A percentile compares a stretch with the other conserved stretches of the same genome.
These are phyloP conservation scores for Candida hungchunana DNA, from an alignment of 805 yeast genomes.

Conservation along the genomic window DNA sequence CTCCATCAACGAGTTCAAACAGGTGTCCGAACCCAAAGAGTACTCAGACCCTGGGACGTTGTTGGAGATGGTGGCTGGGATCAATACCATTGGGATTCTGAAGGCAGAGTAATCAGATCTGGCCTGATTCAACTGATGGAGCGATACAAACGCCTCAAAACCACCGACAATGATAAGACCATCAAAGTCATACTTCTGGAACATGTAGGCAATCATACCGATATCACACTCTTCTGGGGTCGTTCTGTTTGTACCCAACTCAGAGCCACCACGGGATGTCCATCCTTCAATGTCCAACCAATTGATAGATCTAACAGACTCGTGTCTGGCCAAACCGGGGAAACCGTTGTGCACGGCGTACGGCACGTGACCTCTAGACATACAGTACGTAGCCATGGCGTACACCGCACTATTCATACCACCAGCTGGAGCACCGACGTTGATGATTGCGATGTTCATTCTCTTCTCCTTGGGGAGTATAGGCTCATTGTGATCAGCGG, in stretches of 20 bases:
- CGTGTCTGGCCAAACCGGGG: slow-evolving; percentile 87
- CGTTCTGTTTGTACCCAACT: slow-evolving; percentile 91
- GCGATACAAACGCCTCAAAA: slow-evolving; percentile 89
- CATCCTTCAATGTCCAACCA: slow-evolving; percentile 90
- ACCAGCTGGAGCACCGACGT: slow-evolving; percentile 97
- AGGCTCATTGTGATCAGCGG: slow-evolving; percentile 64
- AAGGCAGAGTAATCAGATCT: slow-evolving; percentile 81
- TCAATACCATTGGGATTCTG: slow-evolving; percentile 87
- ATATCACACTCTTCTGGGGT: slow-evolving; percentile 68
- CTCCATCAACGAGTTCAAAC: slow-evolving; percentile 82
- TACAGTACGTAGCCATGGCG: slow-evolving; percentile 69
- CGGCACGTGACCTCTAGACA: slow-evolving; percentile 86
- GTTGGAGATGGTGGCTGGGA: slow-evolving; percentile 95
- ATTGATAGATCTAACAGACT: slow-evolving; percentile 63
- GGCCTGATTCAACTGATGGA: slow-evolving; percentile 76
- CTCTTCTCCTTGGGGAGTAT: slow-evolving; percentile 55
- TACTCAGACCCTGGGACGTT: slow-evolving; percentile 99
- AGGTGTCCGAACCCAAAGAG: slow-evolving; percentile 93
- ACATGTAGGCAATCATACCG: slow-evolving; percentile 89
- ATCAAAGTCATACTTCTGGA: slow-evolving; percentile 83
- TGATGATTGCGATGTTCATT: slow-evolving; percentile 76
- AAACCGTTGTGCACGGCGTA: slow-evolving; percentile 91
- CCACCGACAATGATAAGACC: slow-evolving; percentile 94
- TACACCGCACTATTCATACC: slow-evolving; percentile 86
- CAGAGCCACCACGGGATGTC: slow-evolving; percentile 91